Conservation (phyloP, 768 basidiomycete genomes). For the Termitomyces eurrhizus region DNA sequence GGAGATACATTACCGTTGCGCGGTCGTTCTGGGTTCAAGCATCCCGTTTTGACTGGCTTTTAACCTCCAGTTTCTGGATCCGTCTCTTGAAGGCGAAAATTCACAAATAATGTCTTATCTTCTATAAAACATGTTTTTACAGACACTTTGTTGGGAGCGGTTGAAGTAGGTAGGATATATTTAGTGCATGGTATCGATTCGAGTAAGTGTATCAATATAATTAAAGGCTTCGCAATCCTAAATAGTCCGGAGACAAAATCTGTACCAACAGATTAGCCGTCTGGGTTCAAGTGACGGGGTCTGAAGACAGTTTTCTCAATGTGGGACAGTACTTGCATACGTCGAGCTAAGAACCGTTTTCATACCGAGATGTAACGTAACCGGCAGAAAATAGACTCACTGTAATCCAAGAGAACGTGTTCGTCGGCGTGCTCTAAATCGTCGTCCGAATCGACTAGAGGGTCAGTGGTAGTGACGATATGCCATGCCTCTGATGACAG, state of each 20-base stretch:
- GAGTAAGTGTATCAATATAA: background rate
- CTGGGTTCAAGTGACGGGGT: background rate
- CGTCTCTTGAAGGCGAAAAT: background rate
- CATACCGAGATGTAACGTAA: background rate
- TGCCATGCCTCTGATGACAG: slow-evolving; percentile 66
- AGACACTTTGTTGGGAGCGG: background rate
- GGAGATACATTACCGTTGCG: slow-evolving; percentile 49
- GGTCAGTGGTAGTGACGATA: slow-evolving; percentile 55
- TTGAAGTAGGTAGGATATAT: slow-evolving; percentile 11
- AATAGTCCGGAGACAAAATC: background rate
- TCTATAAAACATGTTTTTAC: background rate
- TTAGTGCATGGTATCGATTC: slow-evolving; percentile 8
- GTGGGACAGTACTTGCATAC: slow-evolving; percentile 26
- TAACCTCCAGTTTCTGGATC: slow-evolving; percentile 22
- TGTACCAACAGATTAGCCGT: background rate
- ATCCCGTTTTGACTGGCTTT: slow-evolving; percentile 57
- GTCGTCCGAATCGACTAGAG: slow-evolving; percentile 70
- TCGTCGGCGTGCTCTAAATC: slow-evolving; percentile 54
- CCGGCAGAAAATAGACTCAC: slow-evolving; percentile 32
- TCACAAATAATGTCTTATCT: background rate
- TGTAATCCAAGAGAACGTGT: slow-evolving; percentile 59
- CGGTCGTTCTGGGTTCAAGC: slow-evolving; percentile 52
- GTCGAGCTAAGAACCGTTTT: slow-evolving; percentile 35
- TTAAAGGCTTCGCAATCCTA: background rate
- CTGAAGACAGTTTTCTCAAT: slow-evolving; percentile 9